Evolutionary conservation across 306 rosid species (phyloP), one percentile per base, ranked within the genome.

Genomic region (Sicyos edulis): DNA sequence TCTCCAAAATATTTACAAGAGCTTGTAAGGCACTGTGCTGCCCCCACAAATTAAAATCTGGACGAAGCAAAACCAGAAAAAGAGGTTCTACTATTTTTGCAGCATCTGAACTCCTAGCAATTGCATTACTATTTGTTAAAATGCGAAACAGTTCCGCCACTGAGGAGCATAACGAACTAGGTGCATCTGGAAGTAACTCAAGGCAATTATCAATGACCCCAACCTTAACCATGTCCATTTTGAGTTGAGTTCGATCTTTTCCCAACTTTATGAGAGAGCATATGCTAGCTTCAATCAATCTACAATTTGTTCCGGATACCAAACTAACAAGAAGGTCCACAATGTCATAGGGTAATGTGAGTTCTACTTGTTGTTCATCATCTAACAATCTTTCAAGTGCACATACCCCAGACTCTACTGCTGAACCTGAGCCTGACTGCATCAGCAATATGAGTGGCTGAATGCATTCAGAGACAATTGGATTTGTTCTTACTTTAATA

Each of bases 11-110:
- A 87, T 93, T 93, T 77, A 93, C 98, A 44, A 93, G 92, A 20
- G 98, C 90, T 86, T 93, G 98, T 81, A 93, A 83, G 85, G 98
- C 93, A 79, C 98, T 90, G 81, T 93, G 97, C 81, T 93, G 97
- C 76, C 98, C 98, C 98, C 93, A 88, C 86, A 93, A 70, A 83
- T 86, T 81, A 77, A 93, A 84, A 85, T 93, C 98, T 75, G 78
- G 83, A 54, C 89, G 92, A 52, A 82, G 91, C 78, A 93, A 86
- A 82, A 90, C 92, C 78, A 87, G 79, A 82, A 93, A 93, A 74
- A 93, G 97, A 67, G 98, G 98, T 85, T 93, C 98, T 34, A 93
- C 96, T 22, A 90, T 85, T 76, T 87, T 85, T 74, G 97, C 96
- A 62, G 96, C 88, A 55, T 80, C 93, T 58, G 91, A 87, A 85